These are phyloP conservation scores for Phytophthora litchii DNA, from an alignment of 352 stramenopile species.

Conservation along the genomic window DNA sequence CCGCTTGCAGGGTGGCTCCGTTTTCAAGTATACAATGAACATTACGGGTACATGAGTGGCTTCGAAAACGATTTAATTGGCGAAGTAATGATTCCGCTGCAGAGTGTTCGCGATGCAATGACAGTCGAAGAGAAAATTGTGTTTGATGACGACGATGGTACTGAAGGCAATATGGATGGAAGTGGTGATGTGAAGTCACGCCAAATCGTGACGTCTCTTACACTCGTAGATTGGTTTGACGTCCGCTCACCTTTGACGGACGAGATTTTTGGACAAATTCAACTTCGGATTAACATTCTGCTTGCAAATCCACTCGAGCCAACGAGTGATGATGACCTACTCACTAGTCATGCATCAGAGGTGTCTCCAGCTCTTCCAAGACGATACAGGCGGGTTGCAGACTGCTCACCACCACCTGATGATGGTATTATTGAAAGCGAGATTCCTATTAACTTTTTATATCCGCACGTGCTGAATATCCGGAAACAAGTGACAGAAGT, in stretches of 20 bases:
- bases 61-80: slow-evolving; percentile 77
- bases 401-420: slow-evolving; percentile 45
- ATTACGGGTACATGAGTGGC: slow-evolving; percentile 79
- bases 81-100: slow-evolving; percentile 72
- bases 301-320: slow-evolving; percentile 53
- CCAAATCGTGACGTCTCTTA: slow-evolving; percentile 67
- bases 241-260: slow-evolving; percentile 61
- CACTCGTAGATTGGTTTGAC: slow-evolving; percentile 83
- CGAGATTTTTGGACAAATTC: slow-evolving; percentile 72
- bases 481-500: slow-evolving; percentile 69
- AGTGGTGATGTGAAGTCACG: slow-evolving; percentile 22
- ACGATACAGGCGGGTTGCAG: slow-evolving; percentile 40
- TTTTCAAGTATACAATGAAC: slow-evolving; percentile 79
- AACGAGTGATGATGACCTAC: slow-evolving; percentile 28
- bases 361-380: slow-evolving; percentile 25
- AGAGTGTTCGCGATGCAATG: slow-evolving; percentile 73
- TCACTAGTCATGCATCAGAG: slow-evolving; percentile 19
- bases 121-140: slow-evolving; percentile 62
- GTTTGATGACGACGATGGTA: slow-evolving; percentile 38
- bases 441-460: slow-evolving; percentile 73
- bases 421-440: slow-evolving; percentile 61
- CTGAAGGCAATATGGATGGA: slow-evolving; percentile 16
- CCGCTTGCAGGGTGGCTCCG: slow-evolving; percentile 68
- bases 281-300: slow-evolving; percentile 76
- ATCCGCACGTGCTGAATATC: slow-evolving; percentile 73